phyloP scores from a whole-genome alignment of 148 eudicot species.

The Vaccinium vitisidaea region DNA sequence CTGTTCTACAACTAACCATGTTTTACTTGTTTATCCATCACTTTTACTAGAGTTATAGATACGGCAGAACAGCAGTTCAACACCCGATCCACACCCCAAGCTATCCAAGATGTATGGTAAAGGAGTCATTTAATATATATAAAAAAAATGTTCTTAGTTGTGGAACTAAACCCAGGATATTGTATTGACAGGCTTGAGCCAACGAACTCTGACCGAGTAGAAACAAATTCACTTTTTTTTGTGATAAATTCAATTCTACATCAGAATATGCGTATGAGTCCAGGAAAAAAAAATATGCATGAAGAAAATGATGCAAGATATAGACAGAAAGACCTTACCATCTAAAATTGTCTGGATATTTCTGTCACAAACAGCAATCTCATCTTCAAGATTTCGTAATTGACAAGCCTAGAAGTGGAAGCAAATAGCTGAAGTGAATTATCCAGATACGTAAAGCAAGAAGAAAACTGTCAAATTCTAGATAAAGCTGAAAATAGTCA shows the following conservation, averaged over 20 bases:
- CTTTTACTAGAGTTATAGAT: background rate
- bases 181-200: background rate
- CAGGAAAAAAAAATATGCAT: background rate
- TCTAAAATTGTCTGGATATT: slow-evolving; percentile 40
- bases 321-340: slow-evolving; percentile 35
- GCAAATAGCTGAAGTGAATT: background rate
- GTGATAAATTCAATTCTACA: no score
- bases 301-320: slow-evolving; percentile 1
- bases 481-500: background rate
- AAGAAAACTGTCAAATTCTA: background rate
- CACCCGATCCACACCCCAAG: background rate
- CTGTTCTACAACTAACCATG: background rate
- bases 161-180: background rate
- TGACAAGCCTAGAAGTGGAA: slow-evolving; percentile 42
- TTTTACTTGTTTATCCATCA: background rate
- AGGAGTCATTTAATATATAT: background rate
- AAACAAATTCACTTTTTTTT: background rate
- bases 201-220: background rate
- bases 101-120: background rate
- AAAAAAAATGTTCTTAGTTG: background rate
- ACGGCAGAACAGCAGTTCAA: background rate
- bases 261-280: background rate
- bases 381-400: slow-evolving; percentile 38
- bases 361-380: slow-evolving; percentile 49
- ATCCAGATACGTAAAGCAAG: background rate